Evolutionary conservation across 2,329 filamentous ascomycete species (phyloP), one percentile per base, ranked within the genome.

Genomic region (Cordyceps cateniannulata): DNA sequence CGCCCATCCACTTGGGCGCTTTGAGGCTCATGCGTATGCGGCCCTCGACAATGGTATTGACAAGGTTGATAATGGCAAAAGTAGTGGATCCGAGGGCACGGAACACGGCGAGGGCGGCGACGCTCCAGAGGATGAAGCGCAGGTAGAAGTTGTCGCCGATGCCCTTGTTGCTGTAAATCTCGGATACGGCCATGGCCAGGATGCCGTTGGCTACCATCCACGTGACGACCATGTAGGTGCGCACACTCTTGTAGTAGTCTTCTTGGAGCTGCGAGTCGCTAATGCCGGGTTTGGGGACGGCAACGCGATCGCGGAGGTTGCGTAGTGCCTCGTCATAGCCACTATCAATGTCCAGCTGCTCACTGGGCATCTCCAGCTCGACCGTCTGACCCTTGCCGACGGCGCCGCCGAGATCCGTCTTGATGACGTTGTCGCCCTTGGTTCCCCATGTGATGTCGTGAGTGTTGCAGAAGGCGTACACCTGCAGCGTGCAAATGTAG

Each of bases 381-480:
- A 99, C 95, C 0, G 88, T 91, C 62, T 87, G 83, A 60, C 89
- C 90, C 65, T 89, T 87, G 54, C 87, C 87, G 7, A 90, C 85
- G 14, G 96, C 95, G 6, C 90, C 86, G 61, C 95, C 95, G 0
- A 99, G 85, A 71, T 99, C 96, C 8, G 90, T 97, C 74, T 91
- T 88, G 69, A 95, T 88, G 40, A 96, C 86, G 74, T 99, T 99
- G 81, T 99, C 95, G 61, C 95, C 95, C 77, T 99, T 99, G 50
- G 95, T 99, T 49, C 95, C 95, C 95, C 95, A 99, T 0, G 93
- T 96, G 22, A 99, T 92, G 72, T 99, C 95, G 83, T 99, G 95
- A 0, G 93, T 96, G 78, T 99, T 99, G 80, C 95, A 98, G 76
- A 99, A 99, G 48, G 95, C 95, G 76, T 99, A 99, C 22, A 98